Evolutionary conservation across 352 stramenopile species (phyloP).

Genomic region (Globisporangium middletonii): DNA sequence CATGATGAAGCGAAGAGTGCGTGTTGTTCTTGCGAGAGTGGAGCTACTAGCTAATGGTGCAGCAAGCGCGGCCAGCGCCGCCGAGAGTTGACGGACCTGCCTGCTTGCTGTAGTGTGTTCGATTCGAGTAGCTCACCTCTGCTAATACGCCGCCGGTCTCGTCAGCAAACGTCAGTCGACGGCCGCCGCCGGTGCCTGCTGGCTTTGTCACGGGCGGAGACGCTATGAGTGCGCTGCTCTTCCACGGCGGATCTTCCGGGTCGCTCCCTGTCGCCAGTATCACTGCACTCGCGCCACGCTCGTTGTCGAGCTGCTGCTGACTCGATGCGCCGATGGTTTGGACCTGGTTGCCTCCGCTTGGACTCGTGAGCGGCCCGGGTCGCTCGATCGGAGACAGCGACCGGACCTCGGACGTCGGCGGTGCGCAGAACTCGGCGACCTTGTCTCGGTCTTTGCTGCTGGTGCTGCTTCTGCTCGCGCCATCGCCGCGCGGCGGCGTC

Average conservation of each 20-base stretch:
- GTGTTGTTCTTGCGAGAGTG: background rate
- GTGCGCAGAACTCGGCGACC: constrained; percentile 3
- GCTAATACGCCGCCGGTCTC: constrained; percentile 46
- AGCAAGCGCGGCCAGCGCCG: constrained; percentile 28
- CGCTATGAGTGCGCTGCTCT: background rate
- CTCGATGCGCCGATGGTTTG: background rate
- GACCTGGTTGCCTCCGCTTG: background rate
- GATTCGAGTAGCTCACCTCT: constrained; percentile 66
- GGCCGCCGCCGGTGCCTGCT: constrained; percentile 7
- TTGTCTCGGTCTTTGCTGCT: constrained; percentile 2
- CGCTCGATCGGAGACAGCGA: background rate
- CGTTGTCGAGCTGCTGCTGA: background rate
- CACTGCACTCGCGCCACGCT: background rate
- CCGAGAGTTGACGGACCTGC: constrained; percentile 23
- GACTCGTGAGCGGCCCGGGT: background rate
- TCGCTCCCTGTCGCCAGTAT: background rate
- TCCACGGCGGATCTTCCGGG: constrained; percentile 6
- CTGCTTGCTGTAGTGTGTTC: constrained; percentile 81
- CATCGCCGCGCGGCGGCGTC: constrained; percentile 3
- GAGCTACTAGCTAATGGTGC: constrained; percentile 31
- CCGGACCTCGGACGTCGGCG: background rate
- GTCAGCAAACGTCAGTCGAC: constrained; percentile 59
- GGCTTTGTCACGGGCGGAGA: background rate
- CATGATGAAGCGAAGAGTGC: background rate
- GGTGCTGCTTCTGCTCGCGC: background rate